Percentiles rank a stretch among this genome's conserved stretches.
Evolutionary conservation across 2,329 filamentous ascomycete species (phyloP).

Genomic region (Meredithiella fracta): DNA sequence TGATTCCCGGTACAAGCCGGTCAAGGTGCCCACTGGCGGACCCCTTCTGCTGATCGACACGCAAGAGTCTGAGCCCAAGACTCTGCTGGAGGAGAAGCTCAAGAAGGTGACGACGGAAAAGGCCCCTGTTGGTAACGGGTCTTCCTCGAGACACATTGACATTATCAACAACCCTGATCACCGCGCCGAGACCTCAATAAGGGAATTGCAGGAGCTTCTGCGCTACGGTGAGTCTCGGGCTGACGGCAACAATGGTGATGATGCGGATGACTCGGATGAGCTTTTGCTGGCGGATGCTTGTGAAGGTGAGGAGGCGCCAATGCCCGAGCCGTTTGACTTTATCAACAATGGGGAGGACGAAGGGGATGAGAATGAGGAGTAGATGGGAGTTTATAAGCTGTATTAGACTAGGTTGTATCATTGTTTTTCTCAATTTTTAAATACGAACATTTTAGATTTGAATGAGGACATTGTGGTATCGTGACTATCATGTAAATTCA

Average conservation of each 20-base stretch:
- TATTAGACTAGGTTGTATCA: no score
- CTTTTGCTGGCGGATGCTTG: constrained; percentile 58
- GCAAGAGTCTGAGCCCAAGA: constrained; percentile 59
- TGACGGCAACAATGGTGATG: neutral
- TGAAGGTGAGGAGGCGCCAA: constrained; percentile 52
- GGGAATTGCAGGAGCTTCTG: constrained; percentile 2
- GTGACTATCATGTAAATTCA: no score
- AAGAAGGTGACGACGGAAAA: constrained; percentile 58
- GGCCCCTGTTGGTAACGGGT: constrained; percentile 36
- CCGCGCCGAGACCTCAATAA: constrained; percentile 15
- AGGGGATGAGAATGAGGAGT: constrained; percentile 2
- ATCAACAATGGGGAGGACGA: constrained; percentile 4
- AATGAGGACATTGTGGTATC: neutral
- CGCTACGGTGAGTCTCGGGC: neutral
- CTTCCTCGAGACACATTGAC: constrained; percentile 14
- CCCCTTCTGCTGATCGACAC: constrained; percentile 83
- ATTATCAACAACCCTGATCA: neutral
- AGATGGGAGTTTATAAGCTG: neutral
- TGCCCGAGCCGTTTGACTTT: constrained; percentile 63
- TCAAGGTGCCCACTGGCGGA: constrained; percentile 82
- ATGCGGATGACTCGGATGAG: neutral
- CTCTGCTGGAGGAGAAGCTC: constrained; percentile 77
- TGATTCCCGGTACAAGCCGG: constrained; percentile 77
- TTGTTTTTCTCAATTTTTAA: no score
- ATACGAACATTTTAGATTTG: neutral